These are phyloP conservation scores for Astragalus glycyphyllos DNA, from an alignment of 306 rosid genomes.

Conservation along the genomic window DNA sequence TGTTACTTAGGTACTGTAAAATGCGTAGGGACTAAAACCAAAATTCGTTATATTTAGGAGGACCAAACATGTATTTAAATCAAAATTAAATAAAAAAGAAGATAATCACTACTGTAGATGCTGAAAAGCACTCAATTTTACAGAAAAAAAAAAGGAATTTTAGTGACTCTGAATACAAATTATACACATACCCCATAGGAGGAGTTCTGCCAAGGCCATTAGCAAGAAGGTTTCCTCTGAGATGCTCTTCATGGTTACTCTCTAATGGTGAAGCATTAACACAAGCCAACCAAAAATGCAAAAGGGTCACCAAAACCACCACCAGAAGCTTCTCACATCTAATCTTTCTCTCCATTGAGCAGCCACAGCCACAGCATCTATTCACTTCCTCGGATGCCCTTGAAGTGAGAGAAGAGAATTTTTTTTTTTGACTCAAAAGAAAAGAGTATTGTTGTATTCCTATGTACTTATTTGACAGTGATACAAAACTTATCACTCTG, in stretches of 20 bases:
- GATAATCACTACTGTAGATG: no score
- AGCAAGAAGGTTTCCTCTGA: constrained; percentile 73
- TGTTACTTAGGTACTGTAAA: not conserved
- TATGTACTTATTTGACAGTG: not conserved
- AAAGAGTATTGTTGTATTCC: not conserved
- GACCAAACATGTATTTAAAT: no score
- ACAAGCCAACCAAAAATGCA: constrained; percentile 12
- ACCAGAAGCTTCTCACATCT: not conserved
- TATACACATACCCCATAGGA: constrained; percentile 80
- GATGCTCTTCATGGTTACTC: constrained; percentile 14
- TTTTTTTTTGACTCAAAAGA: no score
- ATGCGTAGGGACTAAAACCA: no score
- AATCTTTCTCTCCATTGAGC: constrained; percentile 37
- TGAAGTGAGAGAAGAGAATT: not conserved
- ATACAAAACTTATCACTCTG: not conserved
- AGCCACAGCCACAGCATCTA: not conserved
- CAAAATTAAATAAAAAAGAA: not conserved
- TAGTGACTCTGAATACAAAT: not conserved
- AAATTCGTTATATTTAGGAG: no score
- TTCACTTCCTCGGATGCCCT: constrained; percentile 21
- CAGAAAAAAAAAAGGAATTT: not conserved
- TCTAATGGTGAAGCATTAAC: constrained; percentile 50
- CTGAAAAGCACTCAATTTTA: not conserved
- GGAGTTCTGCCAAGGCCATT: constrained; percentile 87
- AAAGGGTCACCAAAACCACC: constrained; percentile 37